Conservation (phyloP, 2,329 filamentous ascomycete species). For the Ciborinia camelliae region DNA sequence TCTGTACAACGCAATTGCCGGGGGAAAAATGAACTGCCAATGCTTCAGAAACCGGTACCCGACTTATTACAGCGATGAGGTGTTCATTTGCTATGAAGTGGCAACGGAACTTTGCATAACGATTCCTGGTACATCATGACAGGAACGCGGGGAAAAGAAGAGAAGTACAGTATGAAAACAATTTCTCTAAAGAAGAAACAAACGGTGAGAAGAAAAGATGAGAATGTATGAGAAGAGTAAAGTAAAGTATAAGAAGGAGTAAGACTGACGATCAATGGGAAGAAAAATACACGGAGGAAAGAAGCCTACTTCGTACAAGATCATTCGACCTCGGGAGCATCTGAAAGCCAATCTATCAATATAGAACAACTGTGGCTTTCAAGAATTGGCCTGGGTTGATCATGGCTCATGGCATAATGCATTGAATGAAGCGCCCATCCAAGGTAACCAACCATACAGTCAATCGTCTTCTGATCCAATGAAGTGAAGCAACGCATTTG, state of each 20-base stretch:
- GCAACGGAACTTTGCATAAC: not conserved
- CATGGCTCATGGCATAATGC: too few species aligned
- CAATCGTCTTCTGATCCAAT: not conserved
- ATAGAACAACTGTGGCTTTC: not conserved
- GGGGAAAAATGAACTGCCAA: constrained; percentile 2
- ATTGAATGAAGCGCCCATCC: not conserved
- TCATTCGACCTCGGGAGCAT: not conserved
- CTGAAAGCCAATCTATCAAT: not conserved
- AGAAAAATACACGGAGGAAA: not conserved
- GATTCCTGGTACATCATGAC: constrained; percentile 8
- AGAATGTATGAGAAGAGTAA: not conserved
- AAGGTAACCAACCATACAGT: too few species aligned
- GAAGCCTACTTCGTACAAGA: not conserved
- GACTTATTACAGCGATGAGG: not conserved
- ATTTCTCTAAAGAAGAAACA: not conserved
- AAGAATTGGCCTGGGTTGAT: not conserved
- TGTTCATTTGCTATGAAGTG: constrained; percentile 16
- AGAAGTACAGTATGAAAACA: not conserved
- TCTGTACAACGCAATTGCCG: constrained; percentile 7
- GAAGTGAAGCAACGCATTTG: not conserved
- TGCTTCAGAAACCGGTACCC: not conserved
- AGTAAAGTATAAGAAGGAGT: constrained; percentile 3
- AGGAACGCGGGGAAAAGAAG: not conserved
- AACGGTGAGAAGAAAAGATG: not conserved
- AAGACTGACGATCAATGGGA: not conserved